These are phyloP conservation scores for Mycotypha africana DNA, from an alignment of 371 early-diverging fungal genomes.

Conservation along the genomic window DNA sequence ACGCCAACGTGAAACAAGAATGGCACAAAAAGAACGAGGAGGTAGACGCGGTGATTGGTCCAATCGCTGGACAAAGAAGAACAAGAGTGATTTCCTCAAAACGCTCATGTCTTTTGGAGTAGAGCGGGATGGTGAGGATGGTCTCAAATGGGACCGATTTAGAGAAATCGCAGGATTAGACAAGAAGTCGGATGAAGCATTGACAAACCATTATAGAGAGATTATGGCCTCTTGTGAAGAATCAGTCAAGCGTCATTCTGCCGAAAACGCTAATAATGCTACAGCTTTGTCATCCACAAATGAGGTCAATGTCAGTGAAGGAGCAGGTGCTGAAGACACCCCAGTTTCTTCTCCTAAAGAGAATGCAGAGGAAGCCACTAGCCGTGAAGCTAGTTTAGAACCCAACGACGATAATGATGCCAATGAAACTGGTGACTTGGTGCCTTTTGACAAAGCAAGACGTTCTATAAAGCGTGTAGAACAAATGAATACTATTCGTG, in stretches of 20 bases:
- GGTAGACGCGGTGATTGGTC: constrained; percentile 41
- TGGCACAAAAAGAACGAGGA: constrained; percentile 36
- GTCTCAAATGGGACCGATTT: constrained; percentile 67
- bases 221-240: constrained; percentile 57
- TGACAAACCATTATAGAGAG: constrained; percentile 58
- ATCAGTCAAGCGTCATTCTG: constrained; percentile 40
- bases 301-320: not conserved
- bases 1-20: constrained; percentile 43
- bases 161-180: constrained; percentile 62
- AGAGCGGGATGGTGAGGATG: constrained; percentile 31
- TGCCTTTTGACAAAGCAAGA: constrained; percentile 67
- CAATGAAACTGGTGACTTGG: constrained; percentile 36
- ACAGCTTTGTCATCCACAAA: not conserved
- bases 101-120: constrained; percentile 71
- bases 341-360: constrained; percentile 16
- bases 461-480: constrained; percentile 69
- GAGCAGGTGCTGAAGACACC: constrained; percentile 6
- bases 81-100: constrained; percentile 64
- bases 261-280: constrained; percentile 11
- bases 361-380: constrained; percentile 5
- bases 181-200: constrained; percentile 67
- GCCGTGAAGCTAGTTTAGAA: constrained; percentile 45
- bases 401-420: constrained; percentile 40
- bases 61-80: constrained; percentile 65
- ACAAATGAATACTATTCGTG: constrained; percentile 67